Base-by-base conservation (phyloP, 139 green algal genomes). In the Asterochloris erici region DNA sequence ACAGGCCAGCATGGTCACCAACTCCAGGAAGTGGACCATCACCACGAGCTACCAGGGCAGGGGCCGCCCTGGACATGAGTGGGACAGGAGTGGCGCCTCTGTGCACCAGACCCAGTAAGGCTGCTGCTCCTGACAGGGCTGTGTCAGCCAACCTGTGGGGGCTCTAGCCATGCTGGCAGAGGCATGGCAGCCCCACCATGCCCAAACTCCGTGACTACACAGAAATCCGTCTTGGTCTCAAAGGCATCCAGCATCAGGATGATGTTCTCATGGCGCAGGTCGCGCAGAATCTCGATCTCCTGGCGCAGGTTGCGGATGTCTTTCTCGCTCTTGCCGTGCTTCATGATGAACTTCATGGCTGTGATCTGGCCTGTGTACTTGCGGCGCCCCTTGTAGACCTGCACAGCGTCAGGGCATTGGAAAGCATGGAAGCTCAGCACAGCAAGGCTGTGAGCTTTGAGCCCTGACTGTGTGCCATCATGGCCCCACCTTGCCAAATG, bases 341-440 rank as follows among this genome's bases (percentile, higher is more conserved):
- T 99, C 64, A 94, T 89, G 73, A 99, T 99, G 84, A 99, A 98
- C 84, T 99, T 99, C 89, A 99, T 96, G 6, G 97, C 97, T 23
- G 90, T 93, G n/a, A 95, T 98, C 84, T 97, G 94, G n/a, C 96
- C 91, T 0, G 92, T 98, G 85, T 91, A 95, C 70, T 93, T 92
- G 15, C 94, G 85, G 14, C 96, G 87, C 1, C 93, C 96, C 82
- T 98, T 99, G 88, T 97, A 99, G 26, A 98, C 95, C 95, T 98
- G 91, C 47, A 84, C 9, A 47, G 68, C 13, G 74, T 21, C 15
- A 79, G 74, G 4, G 4, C 60, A 69, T 26, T 14, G 54, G 79
- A 47, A 69, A 6, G n/a, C 24, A 16, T 9, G 61, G 28, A 23
- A 15, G 64, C 77, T 47, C 66, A 23, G 76, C 63, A 73, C 11